Base-by-base conservation (phyloP, 2,329 filamentous ascomycete species). In the Scorias spongiosa region DNA sequence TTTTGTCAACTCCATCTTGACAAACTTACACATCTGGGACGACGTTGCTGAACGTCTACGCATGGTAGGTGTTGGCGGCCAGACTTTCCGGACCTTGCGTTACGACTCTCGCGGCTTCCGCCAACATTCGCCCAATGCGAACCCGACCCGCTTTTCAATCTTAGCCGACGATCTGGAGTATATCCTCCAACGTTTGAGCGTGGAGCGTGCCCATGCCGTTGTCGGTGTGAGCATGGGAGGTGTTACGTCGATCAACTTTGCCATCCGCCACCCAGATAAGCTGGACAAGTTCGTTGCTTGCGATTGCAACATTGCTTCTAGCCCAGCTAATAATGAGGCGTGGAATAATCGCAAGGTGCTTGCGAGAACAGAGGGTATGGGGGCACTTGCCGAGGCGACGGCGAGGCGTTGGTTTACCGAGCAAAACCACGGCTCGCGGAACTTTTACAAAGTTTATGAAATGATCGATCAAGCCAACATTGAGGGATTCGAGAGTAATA, bases 141-240 rank as follows among this genome's bases (percentile, higher is more conserved):
- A 63, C 67, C 45, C 72, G 62, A 20, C 70, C 59, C 52, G 72
- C 63, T 26, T 89, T 36, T 76, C 82, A 51, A 64, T 78, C 2
- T 68, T 91, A 0, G 74, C 82, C 2, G 69, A 74, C 7, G 86
- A 93, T 56, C 66, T 91, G 17, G 67, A 71, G 32, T 61, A 67
- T 0, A 60, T 93, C 1, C 74, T 93, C 2, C 69, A 79, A 43
- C 76, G 80, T 0, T 70, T 93, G 28, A 75, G 82, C 41, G 78
- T 88, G 37, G 68, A 72, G 9, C 73, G 74, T 54, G 75, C 83
- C 0, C 74, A 80, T 29, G 70, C 74, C 0, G 66, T 89, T 0
- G 67, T 91, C 15, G 86, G 86, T 15, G 85, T 93, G 2, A 84
- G 79, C 30, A 77, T 91, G 59, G 86, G 86, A 49, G 86, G 86